Percentiles rank a stretch among this genome's conserved stretches.
phyloP scores from a whole-genome alignment of 2,329 filamentous ascomycete genomes.

The Penicillium brasilianum region DNA sequence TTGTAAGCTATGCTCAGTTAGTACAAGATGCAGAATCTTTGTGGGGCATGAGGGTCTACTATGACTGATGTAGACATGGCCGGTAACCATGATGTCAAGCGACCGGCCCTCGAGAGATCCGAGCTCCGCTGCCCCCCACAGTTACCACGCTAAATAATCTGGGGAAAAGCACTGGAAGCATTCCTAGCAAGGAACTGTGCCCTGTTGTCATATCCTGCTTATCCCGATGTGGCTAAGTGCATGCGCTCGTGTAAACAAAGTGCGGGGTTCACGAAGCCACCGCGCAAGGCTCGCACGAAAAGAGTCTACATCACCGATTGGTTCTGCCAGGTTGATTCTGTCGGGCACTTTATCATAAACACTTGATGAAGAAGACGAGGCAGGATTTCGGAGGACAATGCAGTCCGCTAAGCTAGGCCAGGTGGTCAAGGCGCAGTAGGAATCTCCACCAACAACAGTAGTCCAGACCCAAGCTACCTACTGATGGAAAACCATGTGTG shows the following conservation, averaged over 20 bases:
- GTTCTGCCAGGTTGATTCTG: background rate
- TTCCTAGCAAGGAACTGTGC: background rate
- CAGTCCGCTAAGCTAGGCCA: background rate
- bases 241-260: background rate
- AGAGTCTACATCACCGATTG: background rate
- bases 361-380: background rate
- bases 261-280: background rate
- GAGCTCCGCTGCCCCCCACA: background rate
- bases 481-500: too few relatives aligned
- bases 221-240: background rate
- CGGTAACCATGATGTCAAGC: conserved; percentile 5
- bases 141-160: background rate
- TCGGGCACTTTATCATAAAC: background rate
- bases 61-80: background rate
- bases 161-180: conserved; percentile 1
- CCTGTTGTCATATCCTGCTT: background rate
- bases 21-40: background rate
- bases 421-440: background rate
- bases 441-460: background rate
- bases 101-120: conserved; percentile 2
- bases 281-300: conserved; percentile 1
- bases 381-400: background rate
- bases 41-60: background rate
- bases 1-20: background rate
- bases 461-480: background rate